Evolutionary conservation across 805 yeast genomes (phyloP).

Genomic region (Grigorovia yakushimaensis): DNA sequence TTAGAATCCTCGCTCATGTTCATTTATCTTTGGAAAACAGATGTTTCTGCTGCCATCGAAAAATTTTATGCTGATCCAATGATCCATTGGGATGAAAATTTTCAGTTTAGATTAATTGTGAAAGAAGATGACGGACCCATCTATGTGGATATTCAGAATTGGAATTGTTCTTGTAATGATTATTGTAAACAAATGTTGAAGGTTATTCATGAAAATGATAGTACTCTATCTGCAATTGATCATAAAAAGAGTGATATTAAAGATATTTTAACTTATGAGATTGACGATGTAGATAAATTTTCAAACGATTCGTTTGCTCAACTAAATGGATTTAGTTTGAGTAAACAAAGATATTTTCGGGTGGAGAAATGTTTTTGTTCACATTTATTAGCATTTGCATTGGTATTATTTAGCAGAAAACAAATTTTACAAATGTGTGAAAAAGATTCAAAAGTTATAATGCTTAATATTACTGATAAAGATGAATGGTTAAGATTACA

Average conservation of each 20-base stretch:
- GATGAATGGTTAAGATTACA: conserved; percentile 31
- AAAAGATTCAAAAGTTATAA: conserved; percentile 13
- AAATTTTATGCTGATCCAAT: not conserved
- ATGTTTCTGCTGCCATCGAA: not conserved
- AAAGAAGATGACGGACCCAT: conserved; percentile 4
- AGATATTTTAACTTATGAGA: conserved; percentile 8
- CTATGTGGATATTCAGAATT: conserved; percentile 22
- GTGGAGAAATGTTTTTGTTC: conserved; percentile 24
- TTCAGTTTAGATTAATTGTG: conserved; percentile 3
- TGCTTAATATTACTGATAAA: conserved; percentile 18
- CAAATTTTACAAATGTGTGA: conserved; percentile 14
- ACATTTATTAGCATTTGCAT: conserved; percentile 26
- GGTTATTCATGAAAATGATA: conserved; percentile 3
- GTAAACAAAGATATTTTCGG: conserved; percentile 18
- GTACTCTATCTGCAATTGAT: no score
- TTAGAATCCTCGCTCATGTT: conserved; percentile 28
- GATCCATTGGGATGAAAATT: conserved; percentile 6
- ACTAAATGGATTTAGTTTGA: conserved; percentile 19
- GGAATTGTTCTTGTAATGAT: conserved; percentile 30
- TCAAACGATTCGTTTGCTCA: conserved; percentile 23
- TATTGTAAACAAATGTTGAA: conserved; percentile 15
- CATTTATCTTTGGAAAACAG: conserved; percentile 14
- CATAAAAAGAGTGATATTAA: conserved; percentile 2
- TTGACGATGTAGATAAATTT: conserved; percentile 14
- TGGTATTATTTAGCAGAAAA: conserved; percentile 16